Evolutionary conservation across 768 basidiomycete genomes (phyloP).

Genomic region (Kwoniella sp.): DNA sequence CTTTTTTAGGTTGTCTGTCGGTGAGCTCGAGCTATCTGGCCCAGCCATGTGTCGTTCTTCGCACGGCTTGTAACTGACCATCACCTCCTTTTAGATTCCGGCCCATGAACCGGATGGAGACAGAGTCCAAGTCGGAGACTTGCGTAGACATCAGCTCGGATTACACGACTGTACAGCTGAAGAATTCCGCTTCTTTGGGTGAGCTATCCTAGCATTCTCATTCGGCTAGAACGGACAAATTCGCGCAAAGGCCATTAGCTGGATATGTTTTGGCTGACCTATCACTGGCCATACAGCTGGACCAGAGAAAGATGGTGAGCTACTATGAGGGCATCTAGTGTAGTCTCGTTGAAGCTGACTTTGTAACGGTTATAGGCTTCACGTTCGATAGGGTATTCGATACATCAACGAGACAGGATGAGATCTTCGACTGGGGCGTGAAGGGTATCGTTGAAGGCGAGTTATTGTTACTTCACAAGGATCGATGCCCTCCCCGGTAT

Average conservation of each 20-base stretch:
- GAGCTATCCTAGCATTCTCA: conserved; percentile 34
- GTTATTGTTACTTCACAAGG: conserved; percentile 5
- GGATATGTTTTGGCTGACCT: neutral
- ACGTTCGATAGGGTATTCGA: conserved; percentile 97
- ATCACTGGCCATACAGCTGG: conserved; percentile 59
- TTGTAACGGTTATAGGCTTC: conserved; percentile 62
- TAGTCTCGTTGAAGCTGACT: neutral
- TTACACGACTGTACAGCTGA: conserved; percentile 80
- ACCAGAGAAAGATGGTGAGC: conserved; percentile 79
- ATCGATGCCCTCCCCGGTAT: neutral
- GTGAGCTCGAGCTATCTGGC: conserved; percentile 60
- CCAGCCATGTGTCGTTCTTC: too few relatives aligned
- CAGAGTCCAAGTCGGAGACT: conserved; percentile 76
- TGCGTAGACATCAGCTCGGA: conserved; percentile 86
- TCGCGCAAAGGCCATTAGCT: neutral
- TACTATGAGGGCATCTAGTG: neutral
- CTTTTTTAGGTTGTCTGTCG: conserved; percentile 84
- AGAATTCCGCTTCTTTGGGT: conserved; percentile 57
- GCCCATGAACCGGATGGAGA: conserved; percentile 88
- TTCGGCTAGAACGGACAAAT: too few relatives aligned
- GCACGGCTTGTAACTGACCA: conserved; percentile 10
- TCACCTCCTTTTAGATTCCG: conserved; percentile 69
- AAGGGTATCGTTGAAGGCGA: conserved; percentile 93
- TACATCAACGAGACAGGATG: conserved; percentile 82
- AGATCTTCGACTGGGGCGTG: conserved; percentile 98